Percentiles rank a stretch among this genome's conserved stretches.
Conservation (phyloP, 805 yeast species). For the Saturnispora ahearnii region DNA sequence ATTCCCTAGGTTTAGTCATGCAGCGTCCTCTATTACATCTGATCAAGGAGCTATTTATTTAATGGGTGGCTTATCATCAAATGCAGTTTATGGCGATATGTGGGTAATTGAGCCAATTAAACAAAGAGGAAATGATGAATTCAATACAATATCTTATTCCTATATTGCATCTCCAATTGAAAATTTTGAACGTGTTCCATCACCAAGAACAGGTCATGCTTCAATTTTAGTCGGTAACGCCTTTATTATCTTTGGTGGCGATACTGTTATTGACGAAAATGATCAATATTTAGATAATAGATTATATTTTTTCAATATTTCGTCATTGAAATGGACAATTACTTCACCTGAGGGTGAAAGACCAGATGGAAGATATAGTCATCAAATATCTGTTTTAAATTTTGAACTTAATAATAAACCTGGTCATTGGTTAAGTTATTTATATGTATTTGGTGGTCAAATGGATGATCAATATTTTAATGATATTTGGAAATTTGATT, state of each 20-base stretch:
- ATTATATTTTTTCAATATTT: conserved; percentile 75
- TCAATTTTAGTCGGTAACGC: conserved; percentile 90
- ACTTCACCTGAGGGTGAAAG: conserved; percentile 66
- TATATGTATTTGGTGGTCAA: conserved; percentile 93
- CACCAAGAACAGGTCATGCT: conserved; percentile 96
- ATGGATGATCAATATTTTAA: conserved; percentile 70
- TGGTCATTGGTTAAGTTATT: conserved; percentile 35
- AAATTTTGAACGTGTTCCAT: conserved; percentile 73
- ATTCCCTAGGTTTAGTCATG: conserved; percentile 91
- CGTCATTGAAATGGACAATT: conserved; percentile 68
- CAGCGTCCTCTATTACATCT: conserved; percentile 66
- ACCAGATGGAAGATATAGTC: conserved; percentile 94
- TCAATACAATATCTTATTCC: conserved; percentile 24
- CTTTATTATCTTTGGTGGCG: conserved; percentile 93
- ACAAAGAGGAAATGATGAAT: background rate
- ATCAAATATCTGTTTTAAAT: conserved; percentile 71
- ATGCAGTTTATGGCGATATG: conserved; percentile 88
- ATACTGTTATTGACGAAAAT: conserved; percentile 66
- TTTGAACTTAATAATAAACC: conserved; percentile 36
- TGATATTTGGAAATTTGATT: conserved; percentile 79
- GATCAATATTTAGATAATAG: conserved; percentile 80
- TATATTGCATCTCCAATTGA: conserved; percentile 47
- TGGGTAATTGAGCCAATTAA: conserved; percentile 68
- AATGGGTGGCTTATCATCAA: conserved; percentile 93
- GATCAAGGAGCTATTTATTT: conserved; percentile 75